Conservation (phyloP, 2,329 filamentous ascomycete species). For the Alternaria triticimaculans region DNA sequence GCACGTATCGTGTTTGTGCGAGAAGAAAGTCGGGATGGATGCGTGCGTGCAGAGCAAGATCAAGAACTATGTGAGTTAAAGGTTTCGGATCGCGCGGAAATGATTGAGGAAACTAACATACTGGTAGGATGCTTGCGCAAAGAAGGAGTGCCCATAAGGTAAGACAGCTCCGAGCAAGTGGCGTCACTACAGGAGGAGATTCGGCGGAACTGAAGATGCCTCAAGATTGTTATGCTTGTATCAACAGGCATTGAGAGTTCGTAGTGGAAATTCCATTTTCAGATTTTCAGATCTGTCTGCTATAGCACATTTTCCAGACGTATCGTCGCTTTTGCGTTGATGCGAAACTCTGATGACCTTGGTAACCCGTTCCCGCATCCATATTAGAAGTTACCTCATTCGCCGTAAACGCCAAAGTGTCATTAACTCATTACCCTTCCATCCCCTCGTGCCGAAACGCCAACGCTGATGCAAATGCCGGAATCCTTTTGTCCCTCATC, state of each 20-base stretch:
- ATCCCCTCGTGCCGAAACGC: constrained; percentile 5
- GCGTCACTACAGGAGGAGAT: not conserved
- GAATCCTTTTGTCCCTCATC: not conserved
- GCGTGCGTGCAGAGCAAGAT: not conserved
- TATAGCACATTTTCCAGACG: not conserved
- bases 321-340: not conserved
- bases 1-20: not conserved
- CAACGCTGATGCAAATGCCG: constrained; percentile 15
- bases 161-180: not conserved
- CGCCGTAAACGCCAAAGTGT: constrained; percentile 3
- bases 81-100: not conserved
- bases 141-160: not conserved
- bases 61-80: not conserved
- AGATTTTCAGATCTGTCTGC: not conserved
- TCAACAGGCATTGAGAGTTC: not conserved
- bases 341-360: not conserved
- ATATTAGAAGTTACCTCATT: not conserved
- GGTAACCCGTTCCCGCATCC: not conserved
- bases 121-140: not conserved
- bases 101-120: not conserved
- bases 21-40: not conserved
- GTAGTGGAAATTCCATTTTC: not conserved
- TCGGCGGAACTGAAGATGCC: fast-evolving
- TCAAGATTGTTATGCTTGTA: not conserved
- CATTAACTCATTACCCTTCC: not conserved